phyloP scores from a whole-genome alignment of 2,329 filamentous ascomycete genomes.

The Pestalotiopsis fici region DNA sequence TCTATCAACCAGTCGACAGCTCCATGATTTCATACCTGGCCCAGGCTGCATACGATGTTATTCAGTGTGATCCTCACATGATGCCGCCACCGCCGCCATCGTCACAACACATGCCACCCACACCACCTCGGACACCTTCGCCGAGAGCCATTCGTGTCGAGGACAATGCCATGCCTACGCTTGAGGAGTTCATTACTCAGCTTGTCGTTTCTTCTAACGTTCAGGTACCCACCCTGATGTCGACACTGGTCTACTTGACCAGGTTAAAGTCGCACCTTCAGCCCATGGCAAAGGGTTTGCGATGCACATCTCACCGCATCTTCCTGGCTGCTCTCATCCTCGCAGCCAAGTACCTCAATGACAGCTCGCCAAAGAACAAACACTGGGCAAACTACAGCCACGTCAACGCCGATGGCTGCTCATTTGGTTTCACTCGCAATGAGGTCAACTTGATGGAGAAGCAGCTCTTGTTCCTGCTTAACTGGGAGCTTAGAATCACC shows the following conservation, averaged over 20 bases:
- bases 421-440: conserved; percentile 88
- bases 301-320: conserved; percentile 96
- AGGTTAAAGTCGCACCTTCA: conserved; percentile 83
- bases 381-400: conserved; percentile 96
- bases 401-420: conserved; percentile 64
- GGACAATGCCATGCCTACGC: conserved; percentile 67
- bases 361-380: conserved; percentile 99
- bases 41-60: conserved; percentile 73
- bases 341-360: conserved; percentile 96
- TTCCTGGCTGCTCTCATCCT: conserved; percentile 86
- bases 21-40: conserved; percentile 81
- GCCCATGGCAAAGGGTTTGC: conserved; percentile 92
- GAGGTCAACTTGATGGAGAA: conserved; percentile 99
- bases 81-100: conserved; percentile 46
- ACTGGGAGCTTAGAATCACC: conserved; percentile 89
- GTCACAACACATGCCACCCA: conserved; percentile 38
- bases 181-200: conserved; percentile 90
- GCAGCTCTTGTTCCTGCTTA: conserved; percentile 90
- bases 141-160: conserved; percentile 45
- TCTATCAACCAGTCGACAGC: conserved; percentile 73
- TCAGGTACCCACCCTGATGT: conserved; percentile 96
- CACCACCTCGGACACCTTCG: conserved; percentile 51
- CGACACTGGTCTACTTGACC: conserved; percentile 88
- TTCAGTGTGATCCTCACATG: conserved; percentile 70
- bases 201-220: conserved; percentile 93